These are phyloP conservation scores for Trichomonascaceae sp. DNA, from an alignment of 1,139 yeast genomes.

Conservation along the genomic window DNA sequence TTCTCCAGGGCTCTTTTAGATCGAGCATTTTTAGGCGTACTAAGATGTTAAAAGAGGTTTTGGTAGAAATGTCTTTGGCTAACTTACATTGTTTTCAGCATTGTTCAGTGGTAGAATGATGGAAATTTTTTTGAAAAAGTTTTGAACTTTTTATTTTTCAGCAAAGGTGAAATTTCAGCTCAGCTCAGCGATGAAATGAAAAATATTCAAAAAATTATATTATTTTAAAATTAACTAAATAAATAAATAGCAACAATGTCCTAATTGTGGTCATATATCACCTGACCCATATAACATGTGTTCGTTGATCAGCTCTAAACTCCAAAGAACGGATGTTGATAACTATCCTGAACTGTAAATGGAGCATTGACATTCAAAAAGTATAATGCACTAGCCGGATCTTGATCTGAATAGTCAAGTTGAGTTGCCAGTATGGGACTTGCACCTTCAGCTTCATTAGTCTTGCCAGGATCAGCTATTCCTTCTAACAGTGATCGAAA, in stretches of 20 bases:
- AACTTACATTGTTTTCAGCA: constrained; percentile 18
- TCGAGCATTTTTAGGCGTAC: constrained; percentile 89
- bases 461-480: not conserved
- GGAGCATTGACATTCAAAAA: constrained; percentile 6
- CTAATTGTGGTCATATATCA: not conserved
- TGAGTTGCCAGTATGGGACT: not conserved
- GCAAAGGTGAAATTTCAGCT: not conserved
- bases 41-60: constrained; percentile 10
- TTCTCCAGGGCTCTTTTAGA: constrained; percentile 91
- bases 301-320: not conserved
- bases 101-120: constrained; percentile 1
- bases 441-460: not conserved
- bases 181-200: too few species aligned
- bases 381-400: not conserved
- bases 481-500: constrained; percentile 1
- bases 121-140: constrained; percentile 4
- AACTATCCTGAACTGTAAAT: not conserved
- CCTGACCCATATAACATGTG: not conserved
- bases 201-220: too few species aligned
- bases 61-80: not conserved
- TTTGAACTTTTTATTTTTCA: not conserved
- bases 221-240: too few species aligned
- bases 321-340: constrained; percentile 6
- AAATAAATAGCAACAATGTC: not conserved
- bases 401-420: not conserved